A percentile compares a stretch with the other conserved stretches of the same genome.
These are phyloP conservation scores for Vaccinium myrtillus DNA, from an alignment of 148 eudicot species.

Conservation along the genomic window DNA sequence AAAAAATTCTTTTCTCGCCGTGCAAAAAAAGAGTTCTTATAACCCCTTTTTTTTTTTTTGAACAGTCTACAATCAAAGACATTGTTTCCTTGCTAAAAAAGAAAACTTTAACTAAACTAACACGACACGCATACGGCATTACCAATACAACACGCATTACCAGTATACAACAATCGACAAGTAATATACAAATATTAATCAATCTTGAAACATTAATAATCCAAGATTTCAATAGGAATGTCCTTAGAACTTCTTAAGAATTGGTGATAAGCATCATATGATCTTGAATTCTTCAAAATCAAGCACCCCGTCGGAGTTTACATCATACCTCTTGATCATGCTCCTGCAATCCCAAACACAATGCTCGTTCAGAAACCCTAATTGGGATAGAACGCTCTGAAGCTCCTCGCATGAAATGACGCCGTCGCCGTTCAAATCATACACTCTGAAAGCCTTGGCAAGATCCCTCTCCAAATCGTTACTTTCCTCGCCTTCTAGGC, in stretches of 20 bases:
- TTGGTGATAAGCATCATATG: conserved; percentile 56
- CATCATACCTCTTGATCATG: conserved; percentile 52
- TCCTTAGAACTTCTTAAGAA: not conserved
- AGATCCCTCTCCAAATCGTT: conserved; percentile 32
- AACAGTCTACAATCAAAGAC: no score
- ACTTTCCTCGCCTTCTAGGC: not conserved
- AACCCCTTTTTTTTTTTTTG: no score
- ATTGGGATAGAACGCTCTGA: conserved; percentile 38
- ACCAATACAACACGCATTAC: no score
- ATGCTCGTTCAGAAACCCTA: conserved; percentile 46
- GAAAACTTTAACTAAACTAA: no score
- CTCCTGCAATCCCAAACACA: conserved; percentile 39
- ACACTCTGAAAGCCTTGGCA: conserved; percentile 39
- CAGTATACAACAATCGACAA: no score
- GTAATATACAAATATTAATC: no score
- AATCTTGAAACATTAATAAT: no score
- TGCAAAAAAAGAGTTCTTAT: no score
- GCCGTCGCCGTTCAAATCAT: conserved; percentile 48
- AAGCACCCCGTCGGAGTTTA: conserved; percentile 60
- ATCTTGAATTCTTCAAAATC: conserved; percentile 73
- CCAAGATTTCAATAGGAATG: no score
- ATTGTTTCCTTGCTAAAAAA: no score
- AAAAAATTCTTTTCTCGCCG: no score
- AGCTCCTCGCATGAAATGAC: conserved; percentile 59
- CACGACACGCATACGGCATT: no score